Percentiles rank a stretch among this genome's conserved stretches.
Conservation (phyloP, 805 yeast species). For the Metschnikowia cerradonensis region DNA sequence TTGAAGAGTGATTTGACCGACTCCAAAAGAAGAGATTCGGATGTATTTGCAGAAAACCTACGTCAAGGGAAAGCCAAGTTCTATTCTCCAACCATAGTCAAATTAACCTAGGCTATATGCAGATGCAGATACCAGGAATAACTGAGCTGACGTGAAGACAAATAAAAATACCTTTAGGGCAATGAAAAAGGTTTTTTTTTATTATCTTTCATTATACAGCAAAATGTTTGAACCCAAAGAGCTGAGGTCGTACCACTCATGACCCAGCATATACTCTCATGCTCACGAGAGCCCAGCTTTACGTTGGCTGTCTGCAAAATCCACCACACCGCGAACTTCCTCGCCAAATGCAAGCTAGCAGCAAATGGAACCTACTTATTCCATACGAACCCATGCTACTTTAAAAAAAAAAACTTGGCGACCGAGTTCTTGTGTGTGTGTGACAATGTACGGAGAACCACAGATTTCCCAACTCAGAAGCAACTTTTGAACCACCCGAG, state of each 20-base stretch:
- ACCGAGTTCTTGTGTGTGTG: background rate
- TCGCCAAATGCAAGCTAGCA: too few relatives aligned
- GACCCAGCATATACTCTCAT: background rate
- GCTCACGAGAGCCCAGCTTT: background rate
- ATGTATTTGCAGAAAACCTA: constrained; percentile 20
- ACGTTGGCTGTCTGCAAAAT: background rate
- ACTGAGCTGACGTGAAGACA: background rate
- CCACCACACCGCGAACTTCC: background rate
- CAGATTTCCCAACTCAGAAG: background rate
- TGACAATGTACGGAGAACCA: too few relatives aligned
- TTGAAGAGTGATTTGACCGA: constrained; percentile 28
- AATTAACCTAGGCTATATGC: background rate
- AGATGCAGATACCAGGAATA: background rate
- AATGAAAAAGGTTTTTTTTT: background rate
- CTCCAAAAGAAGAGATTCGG: constrained; percentile 18
- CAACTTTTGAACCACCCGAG: background rate
- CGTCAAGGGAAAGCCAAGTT: constrained; percentile 16
- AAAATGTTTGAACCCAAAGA: background rate
- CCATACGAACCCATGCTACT: background rate
- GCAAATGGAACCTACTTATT: background rate
- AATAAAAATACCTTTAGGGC: background rate
- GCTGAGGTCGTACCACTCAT: background rate
- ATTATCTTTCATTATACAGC: background rate
- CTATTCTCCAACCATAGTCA: constrained; percentile 1
- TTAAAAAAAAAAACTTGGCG: background rate